A percentile compares a stretch with the other conserved stretches of the same genome.
phyloP scores from a whole-genome alignment of 495 filamentous ascomycete species.

The Podospora pseudocomata region DNA sequence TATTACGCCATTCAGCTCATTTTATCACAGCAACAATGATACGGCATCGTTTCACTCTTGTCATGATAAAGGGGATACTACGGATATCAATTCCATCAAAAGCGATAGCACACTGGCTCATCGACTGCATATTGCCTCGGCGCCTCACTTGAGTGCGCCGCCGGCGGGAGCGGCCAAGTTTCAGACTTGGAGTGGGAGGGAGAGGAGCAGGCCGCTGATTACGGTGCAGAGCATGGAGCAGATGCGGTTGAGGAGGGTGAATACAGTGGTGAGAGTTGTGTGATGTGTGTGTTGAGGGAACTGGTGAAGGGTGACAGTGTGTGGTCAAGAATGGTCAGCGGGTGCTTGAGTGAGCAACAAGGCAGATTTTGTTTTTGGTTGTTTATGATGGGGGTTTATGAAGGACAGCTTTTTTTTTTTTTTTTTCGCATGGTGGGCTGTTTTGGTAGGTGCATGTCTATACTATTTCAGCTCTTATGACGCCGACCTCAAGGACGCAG shows the following conservation, averaged over 20 bases:
- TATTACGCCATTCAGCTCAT: conserved; percentile 23
- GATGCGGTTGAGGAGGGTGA: not conserved
- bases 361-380: not conserved
- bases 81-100: conserved; percentile 13
- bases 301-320: not conserved
- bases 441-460: not conserved
- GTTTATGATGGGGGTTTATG: not conserved
- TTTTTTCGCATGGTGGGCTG: not conserved
- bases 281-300: not conserved
- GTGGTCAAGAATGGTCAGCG: not conserved
- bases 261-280: not conserved
- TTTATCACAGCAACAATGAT: conserved; percentile 16
- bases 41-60: conserved; percentile 27
- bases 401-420: not conserved
- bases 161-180: conserved; percentile 3
- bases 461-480: not conserved
- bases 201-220: conserved; percentile 9
- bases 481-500: not conserved
- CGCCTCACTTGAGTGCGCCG: not conserved
- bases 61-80: conserved; percentile 5
- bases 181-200: conserved; percentile 14
- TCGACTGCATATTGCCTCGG: not conserved
- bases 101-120: conserved; percentile 10
- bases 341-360: not conserved
- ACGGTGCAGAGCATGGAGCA: not conserved